These are phyloP conservation scores for Cercophora samala DNA, from an alignment of 495 filamentous ascomycete species.

Conservation along the genomic window DNA sequence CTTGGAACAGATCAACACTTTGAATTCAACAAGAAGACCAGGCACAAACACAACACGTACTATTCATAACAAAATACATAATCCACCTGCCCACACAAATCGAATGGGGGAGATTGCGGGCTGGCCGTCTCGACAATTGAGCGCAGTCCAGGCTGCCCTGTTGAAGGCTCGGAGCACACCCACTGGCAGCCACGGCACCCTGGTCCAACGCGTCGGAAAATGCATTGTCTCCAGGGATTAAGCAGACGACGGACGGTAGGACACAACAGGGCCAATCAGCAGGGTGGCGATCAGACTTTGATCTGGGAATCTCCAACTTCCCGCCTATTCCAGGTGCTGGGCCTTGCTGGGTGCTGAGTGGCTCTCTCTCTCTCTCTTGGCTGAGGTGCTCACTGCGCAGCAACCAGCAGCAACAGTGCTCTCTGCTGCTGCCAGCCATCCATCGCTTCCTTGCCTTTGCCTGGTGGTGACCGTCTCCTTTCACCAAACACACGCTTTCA, in stretches of 20 bases:
- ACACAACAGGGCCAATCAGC: conserved; percentile 30
- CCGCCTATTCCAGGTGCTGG: conserved; percentile 19
- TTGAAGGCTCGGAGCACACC: background rate
- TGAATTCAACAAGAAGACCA: no score
- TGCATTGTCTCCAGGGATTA: conserved; percentile 20
- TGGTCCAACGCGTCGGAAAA: conserved; percentile 16
- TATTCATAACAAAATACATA: no score
- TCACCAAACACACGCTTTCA: conserved; percentile 4
- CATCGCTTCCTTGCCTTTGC: background rate
- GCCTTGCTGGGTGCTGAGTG: conserved; percentile 4
- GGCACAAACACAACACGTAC: no score
- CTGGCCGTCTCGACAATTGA: conserved; percentile 1
- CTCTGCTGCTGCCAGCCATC: background rate
- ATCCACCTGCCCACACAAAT: background rate
- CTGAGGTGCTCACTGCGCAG: background rate
- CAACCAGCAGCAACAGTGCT: no score
- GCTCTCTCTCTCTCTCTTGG: conserved; percentile 15
- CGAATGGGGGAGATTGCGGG: conserved; percentile 3
- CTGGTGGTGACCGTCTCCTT: background rate
- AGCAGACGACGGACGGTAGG: conserved; percentile 24
- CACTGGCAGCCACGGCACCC: background rate
- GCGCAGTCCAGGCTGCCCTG: conserved; percentile 11
- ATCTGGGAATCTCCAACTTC: conserved; percentile 31
- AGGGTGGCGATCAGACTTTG: conserved; percentile 38
- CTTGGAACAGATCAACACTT: background rate